phyloP scores from a whole-genome alignment of 257 asterid species.

The Rehmannia glutinosa region DNA sequence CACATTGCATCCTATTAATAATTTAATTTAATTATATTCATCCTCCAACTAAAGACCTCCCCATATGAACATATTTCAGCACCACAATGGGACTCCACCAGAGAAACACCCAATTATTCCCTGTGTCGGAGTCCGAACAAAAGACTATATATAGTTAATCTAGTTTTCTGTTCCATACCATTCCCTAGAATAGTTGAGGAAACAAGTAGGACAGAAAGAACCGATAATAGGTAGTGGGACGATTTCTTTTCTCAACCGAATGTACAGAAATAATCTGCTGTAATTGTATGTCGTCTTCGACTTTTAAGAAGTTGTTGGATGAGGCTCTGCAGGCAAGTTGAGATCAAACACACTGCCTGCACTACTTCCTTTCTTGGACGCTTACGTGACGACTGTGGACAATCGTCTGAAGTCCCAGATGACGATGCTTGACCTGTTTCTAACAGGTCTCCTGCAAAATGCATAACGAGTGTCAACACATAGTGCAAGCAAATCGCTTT shows the following conservation, averaged over 20 bases:
- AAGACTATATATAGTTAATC: constrained; percentile 12
- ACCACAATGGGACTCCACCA: constrained; percentile 10
- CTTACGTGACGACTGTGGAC: constrained; percentile 41
- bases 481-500: neutral
- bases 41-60: neutral
- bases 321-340: constrained; percentile 64
- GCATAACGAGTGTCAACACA: neutral
- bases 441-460: constrained; percentile 35
- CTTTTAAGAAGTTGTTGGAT: constrained; percentile 26
- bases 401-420: constrained; percentile 46
- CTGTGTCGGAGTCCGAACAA: neutral
- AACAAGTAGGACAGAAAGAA: neutral
- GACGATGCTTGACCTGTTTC: constrained; percentile 53
- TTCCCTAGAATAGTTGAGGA: neutral
- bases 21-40: too few relatives aligned
- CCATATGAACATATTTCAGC: constrained; percentile 1
- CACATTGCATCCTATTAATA: too few relatives aligned
- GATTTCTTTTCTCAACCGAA: neutral
- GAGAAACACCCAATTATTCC: constrained; percentile 15
- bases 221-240: too few relatives aligned
- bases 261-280: neutral
- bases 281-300: neutral
- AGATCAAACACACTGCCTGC: constrained; percentile 52
- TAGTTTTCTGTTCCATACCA: constrained; percentile 12
- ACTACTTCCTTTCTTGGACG: constrained; percentile 42